Evolutionary conservation across 1,139 yeast genomes (phyloP).

Genomic region (Debaryomyces coudertii): DNA sequence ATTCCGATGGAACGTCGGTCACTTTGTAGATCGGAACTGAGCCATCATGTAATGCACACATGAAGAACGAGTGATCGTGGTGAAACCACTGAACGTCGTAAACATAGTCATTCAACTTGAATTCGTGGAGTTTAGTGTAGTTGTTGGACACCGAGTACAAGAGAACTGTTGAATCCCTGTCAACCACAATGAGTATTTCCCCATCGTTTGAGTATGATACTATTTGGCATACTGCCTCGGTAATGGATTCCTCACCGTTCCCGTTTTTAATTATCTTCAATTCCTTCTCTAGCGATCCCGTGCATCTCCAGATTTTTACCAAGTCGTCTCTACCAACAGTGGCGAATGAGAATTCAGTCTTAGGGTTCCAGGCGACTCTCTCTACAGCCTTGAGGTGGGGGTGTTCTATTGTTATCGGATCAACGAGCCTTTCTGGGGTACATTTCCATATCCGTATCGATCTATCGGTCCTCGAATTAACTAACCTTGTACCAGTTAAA

Average conservation of each 20-base stretch:
- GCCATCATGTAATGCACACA: slow-evolving; percentile 46
- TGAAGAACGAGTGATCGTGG: slow-evolving; percentile 30
- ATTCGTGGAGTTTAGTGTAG: slow-evolving; percentile 30
- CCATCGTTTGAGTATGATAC: slow-evolving; percentile 60
- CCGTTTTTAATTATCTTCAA: slow-evolving; percentile 29
- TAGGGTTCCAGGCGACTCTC: slow-evolving; percentile 64
- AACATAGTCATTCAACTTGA: slow-evolving; percentile 29
- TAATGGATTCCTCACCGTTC: slow-evolving; percentile 12
- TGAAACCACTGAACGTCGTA: slow-evolving; percentile 46
- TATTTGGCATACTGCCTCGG: slow-evolving; percentile 27
- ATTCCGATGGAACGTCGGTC: not conserved
- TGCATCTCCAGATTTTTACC: slow-evolving; percentile 61
- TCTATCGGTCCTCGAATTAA: slow-evolving; percentile 50
- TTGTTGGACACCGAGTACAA: slow-evolving; percentile 30
- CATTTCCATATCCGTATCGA: slow-evolving; percentile 49
- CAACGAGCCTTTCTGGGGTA: slow-evolving; percentile 29
- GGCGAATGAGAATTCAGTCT: slow-evolving; percentile 53
- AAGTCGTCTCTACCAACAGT: slow-evolving; percentile 60
- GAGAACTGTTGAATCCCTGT: slow-evolving; percentile 36
- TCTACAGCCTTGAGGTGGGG: slow-evolving; percentile 54
- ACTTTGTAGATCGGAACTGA: slow-evolving; percentile 31
- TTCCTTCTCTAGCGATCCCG: slow-evolving; percentile 41
- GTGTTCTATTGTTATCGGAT: slow-evolving; percentile 42
- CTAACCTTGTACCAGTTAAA: slow-evolving; percentile 46
- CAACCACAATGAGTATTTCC: slow-evolving; percentile 50